phyloP scores from a whole-genome alignment of 164 flowering plant genomes.

The Echeveria elegans region DNA sequence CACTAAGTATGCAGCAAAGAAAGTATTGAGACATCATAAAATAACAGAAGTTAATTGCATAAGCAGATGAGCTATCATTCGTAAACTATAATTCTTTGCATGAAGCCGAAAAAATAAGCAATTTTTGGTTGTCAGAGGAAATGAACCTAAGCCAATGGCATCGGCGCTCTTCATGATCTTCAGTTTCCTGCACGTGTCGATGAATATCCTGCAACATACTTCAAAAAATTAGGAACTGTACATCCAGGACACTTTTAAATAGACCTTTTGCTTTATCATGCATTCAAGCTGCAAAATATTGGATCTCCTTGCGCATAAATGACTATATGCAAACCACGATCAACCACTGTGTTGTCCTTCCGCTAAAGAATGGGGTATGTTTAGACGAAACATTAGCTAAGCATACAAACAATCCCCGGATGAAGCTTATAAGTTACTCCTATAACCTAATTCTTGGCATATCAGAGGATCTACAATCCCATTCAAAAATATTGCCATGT shows the following conservation, averaged over 20 bases:
- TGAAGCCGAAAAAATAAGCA: too few species aligned
- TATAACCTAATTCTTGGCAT: too few species aligned
- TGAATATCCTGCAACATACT: slow-evolving; percentile 55
- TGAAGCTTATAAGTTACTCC: background rate
- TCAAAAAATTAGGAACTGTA: slow-evolving; percentile 6
- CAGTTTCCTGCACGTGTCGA: slow-evolving; percentile 48
- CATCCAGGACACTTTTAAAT: slow-evolving; percentile 4
- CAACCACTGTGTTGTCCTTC: background rate
- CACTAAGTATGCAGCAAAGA: background rate
- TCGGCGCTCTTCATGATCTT: slow-evolving; percentile 78
- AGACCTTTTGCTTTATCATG: background rate
- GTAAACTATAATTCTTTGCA: too few species aligned
- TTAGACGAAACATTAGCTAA: background rate
- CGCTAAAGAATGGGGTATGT: background rate
- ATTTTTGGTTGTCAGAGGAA: too few species aligned
- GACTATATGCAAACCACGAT: too few species aligned
- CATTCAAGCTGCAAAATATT: background rate
- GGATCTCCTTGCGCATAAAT: too few species aligned
- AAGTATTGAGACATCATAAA: background rate
- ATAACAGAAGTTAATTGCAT: background rate
- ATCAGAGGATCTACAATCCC: background rate
- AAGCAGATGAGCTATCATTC: background rate
- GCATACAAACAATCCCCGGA: background rate
- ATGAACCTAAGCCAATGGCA: slow-evolving; percentile 66
- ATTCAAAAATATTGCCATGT: background rate